These are phyloP conservation scores for Candida boleticola DNA, from an alignment of 805 yeast genomes.

Conservation along the genomic window DNA sequence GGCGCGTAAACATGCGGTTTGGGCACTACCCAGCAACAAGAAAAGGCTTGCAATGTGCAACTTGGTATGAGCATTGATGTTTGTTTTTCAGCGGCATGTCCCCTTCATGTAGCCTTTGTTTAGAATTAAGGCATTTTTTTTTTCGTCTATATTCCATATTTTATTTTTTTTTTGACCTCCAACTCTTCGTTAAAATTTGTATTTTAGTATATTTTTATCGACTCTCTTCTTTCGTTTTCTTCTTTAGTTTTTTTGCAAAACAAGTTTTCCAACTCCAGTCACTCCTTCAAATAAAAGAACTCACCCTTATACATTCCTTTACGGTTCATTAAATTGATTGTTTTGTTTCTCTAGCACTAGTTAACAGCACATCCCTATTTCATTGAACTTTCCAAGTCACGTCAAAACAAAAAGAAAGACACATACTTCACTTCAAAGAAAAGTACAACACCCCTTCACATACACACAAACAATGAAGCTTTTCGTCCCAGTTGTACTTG, in stretches of 20 bases:
- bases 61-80: not conserved
- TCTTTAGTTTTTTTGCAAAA: not conserved
- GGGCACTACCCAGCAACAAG: not conserved
- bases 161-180: not conserved
- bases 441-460: too few species aligned
- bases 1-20: not conserved
- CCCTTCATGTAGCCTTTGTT: not conserved
- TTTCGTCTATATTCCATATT: too few species aligned
- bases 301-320: conserved; percentile 3
- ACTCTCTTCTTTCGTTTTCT: not conserved
- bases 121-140: not conserved
- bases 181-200: not conserved
- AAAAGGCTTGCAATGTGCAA: not conserved
- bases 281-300: conserved; percentile 2
- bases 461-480: conserved; percentile 29
- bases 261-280: conserved; percentile 3
- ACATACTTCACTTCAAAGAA: too few species aligned
- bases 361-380: too few species aligned
- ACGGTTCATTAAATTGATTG: too few species aligned
- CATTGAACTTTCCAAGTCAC: too few species aligned
- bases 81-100: not conserved
- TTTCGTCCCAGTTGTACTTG: conserved; percentile 19
- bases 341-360: not conserved
- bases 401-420: too few species aligned
- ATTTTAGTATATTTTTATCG: not conserved